These are phyloP conservation scores for Sicyos edulis DNA, from an alignment of 306 rosid genomes.

Conservation along the genomic window DNA sequence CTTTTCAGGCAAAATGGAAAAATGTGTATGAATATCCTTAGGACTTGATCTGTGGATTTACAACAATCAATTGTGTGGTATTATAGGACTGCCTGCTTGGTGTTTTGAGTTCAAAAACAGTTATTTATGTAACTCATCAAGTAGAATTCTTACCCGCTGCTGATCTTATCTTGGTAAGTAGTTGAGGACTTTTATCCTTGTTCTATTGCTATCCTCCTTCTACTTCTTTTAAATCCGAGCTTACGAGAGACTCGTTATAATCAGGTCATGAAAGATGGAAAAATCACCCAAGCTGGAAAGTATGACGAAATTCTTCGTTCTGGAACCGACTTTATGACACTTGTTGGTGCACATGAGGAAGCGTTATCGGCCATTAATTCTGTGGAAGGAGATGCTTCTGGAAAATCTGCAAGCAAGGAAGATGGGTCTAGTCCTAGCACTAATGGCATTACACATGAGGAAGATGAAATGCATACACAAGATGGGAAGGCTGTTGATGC, in stretches of 20 bases:
- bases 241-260: conserved; percentile 12
- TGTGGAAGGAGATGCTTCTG: conserved; percentile 3
- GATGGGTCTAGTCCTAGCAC: conserved; percentile 23
- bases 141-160: conserved; percentile 84
- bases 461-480: conserved; percentile 27
- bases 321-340: conserved; percentile 72
- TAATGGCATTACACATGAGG: conserved; percentile 29
- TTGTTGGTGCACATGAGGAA: conserved; percentile 73
- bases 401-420: conserved; percentile 25
- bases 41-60: not conserved
- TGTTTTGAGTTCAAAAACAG: conserved; percentile 61
- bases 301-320: conserved; percentile 50
- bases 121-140: conserved; percentile 79
- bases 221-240: not conserved
- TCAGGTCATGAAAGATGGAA: conserved; percentile 84
- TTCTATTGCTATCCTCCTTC: not conserved
- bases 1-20: too few relatives aligned
- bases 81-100: conserved; percentile 76
- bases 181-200: not conserved
- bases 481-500: conserved; percentile 33
- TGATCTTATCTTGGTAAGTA: conserved; percentile 66
- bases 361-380: conserved; percentile 59
- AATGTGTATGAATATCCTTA: not conserved
- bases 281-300: conserved; percentile 66
- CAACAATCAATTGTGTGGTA: not conserved